Conservation (phyloP, 257 asterid species). For the Solanum clarkiae region DNA sequence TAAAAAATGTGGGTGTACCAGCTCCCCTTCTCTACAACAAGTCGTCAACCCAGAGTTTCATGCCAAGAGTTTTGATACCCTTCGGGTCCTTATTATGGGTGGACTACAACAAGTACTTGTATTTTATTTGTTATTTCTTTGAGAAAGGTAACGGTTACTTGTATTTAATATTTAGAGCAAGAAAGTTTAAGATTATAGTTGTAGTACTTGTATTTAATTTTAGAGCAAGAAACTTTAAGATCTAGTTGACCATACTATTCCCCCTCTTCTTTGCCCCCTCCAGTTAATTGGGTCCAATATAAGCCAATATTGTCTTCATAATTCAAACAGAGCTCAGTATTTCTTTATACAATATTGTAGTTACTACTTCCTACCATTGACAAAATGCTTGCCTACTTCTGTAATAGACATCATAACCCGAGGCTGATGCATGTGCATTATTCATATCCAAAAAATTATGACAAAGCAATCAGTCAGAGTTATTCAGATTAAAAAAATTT, state of each 20-base stretch:
- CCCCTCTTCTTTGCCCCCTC: neutral
- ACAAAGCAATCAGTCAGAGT: neutral
- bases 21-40: neutral
- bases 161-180: neutral
- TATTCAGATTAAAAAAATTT: neutral
- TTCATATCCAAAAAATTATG: neutral
- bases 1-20: neutral
- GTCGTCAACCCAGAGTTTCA: neutral
- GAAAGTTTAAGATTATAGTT: neutral
- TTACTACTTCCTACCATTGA: neutral
- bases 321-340: neutral
- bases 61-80: neutral
- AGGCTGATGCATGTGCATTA: neutral
- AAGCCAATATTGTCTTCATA: neutral
- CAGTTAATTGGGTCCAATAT: neutral
- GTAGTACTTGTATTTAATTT: neutral
- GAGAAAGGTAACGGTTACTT: neutral
- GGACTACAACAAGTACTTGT: neutral
- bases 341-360: neutral
- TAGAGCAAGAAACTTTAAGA: neutral
- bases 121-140: neutral
- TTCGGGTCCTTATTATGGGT: neutral
- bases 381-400: neutral
- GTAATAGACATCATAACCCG: neutral
- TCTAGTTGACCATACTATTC: neutral